Percentiles rank a stretch among this genome's conserved stretches.
phyloP scores from a whole-genome alignment of 2,329 filamentous ascomycete species.

The Rhynchosporium secalis region DNA sequence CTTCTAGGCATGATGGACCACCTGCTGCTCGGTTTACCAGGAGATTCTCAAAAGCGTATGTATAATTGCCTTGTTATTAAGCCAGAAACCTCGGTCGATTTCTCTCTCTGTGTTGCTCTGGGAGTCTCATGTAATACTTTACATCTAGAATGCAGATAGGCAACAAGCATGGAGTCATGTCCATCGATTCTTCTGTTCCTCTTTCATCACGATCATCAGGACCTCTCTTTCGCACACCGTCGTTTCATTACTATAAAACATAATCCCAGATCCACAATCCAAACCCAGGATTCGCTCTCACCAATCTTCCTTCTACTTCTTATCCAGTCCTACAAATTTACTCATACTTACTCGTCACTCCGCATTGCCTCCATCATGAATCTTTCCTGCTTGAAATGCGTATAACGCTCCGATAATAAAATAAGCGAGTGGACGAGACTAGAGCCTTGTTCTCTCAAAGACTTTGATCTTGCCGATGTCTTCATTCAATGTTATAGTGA shows the following conservation, averaged over 20 bases:
- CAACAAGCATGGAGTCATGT: no score
- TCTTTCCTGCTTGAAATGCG: neutral
- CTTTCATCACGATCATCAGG: no score
- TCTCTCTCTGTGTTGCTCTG: no score
- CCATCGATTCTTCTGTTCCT: no score
- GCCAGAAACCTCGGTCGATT: no score
- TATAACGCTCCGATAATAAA: neutral
- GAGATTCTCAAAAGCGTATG: no score
- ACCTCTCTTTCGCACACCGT: neutral
- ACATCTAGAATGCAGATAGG: no score
- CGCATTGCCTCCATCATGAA: conserved; percentile 5
- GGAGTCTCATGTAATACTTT: no score
- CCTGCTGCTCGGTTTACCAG: no score
- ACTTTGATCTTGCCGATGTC: neutral
- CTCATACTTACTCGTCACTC: neutral
- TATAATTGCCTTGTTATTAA: no score
- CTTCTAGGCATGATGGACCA: no score
- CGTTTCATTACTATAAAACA: neutral
- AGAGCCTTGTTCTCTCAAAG: neutral
- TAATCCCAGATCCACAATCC: neutral
- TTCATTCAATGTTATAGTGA: neutral
- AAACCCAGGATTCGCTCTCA: neutral
- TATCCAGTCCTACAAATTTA: neutral
- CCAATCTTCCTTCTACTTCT: neutral
- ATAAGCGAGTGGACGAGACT: neutral